Evolutionary conservation across 2,329 filamentous ascomycete species (phyloP).

Genomic region (Ceratocystis harringtonii): DNA sequence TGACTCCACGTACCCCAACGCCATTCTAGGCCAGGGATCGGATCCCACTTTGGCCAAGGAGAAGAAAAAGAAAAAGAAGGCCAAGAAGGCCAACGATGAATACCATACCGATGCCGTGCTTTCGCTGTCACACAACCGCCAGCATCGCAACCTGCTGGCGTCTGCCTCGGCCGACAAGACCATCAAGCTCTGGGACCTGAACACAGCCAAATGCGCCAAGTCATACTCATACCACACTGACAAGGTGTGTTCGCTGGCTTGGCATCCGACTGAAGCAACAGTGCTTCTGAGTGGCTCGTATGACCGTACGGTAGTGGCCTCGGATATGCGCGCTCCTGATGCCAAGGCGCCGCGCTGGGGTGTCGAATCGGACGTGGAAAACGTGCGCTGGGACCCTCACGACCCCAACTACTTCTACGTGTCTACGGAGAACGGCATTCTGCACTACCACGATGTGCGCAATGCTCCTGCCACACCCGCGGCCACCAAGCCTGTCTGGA

Average conservation of each 20-base stretch:
- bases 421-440: slow-evolving; percentile 77
- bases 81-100: slow-evolving; percentile 71
- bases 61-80: slow-evolving; percentile 80
- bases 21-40: slow-evolving; percentile 67
- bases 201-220: slow-evolving; percentile 82
- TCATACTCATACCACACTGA: slow-evolving; percentile 93
- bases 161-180: slow-evolving; percentile 94
- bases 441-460: slow-evolving; percentile 84
- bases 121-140: slow-evolving; percentile 77
- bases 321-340: slow-evolving; percentile 88
- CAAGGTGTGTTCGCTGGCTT: slow-evolving; percentile 92
- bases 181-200: slow-evolving; percentile 93
- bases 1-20: slow-evolving; percentile 96
- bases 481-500: slow-evolving; percentile 77
- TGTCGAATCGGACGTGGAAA: slow-evolving; percentile 91
- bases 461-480: slow-evolving; percentile 58
- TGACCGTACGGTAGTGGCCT: slow-evolving; percentile 84
- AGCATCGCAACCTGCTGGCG: slow-evolving; percentile 85
- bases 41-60: slow-evolving; percentile 42
- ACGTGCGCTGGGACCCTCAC: slow-evolving; percentile 83
- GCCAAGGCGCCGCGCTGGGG: slow-evolving; percentile 72
- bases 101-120: slow-evolving; percentile 93
- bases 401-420: slow-evolving; percentile 89
- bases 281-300: slow-evolving; percentile 86
- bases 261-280: slow-evolving; percentile 79